phyloP scores from a whole-genome alignment of 805 yeast species.

The Kazachstania taianensis region DNA sequence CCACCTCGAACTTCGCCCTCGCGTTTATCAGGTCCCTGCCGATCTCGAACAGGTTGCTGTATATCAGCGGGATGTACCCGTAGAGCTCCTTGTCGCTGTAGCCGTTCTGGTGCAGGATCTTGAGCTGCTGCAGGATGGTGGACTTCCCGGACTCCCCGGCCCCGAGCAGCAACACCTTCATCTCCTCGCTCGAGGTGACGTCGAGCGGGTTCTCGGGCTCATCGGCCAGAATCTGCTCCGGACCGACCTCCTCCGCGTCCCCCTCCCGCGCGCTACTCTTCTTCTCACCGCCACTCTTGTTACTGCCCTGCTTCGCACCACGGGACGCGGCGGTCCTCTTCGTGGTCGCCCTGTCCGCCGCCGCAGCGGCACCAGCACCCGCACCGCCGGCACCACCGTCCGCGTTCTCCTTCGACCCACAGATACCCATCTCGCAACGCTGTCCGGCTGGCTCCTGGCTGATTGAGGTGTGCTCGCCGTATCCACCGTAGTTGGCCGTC shows the following conservation, averaged over 20 bases:
- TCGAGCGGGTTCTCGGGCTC: slow-evolving; percentile 1
- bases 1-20: slow-evolving; percentile 38
- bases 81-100: slow-evolving; percentile 45
- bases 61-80: slow-evolving; percentile 72
- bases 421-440: slow-evolving; percentile 5
- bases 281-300: background rate
- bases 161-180: slow-evolving; percentile 66
- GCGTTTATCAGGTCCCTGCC: slow-evolving; percentile 64
- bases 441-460: background rate
- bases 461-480: no score
- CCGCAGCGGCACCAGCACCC: background rate
- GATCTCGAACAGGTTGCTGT: slow-evolving; percentile 66
- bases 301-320: background rate
- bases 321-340: background rate
- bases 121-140: slow-evolving; percentile 33
- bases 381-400: background rate
- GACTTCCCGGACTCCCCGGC: slow-evolving; percentile 51
- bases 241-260: background rate
- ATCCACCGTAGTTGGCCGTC: no score
- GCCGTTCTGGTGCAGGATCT: slow-evolving; percentile 29
- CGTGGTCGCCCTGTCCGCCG: background rate
- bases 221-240: background rate
- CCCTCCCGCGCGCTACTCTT: background rate
- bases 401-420: slow-evolving; percentile 7
- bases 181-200: slow-evolving; percentile 9